These are phyloP conservation scores for Osmanthus fragrans DNA, from an alignment of 257 asterid genomes.

Conservation along the genomic window DNA sequence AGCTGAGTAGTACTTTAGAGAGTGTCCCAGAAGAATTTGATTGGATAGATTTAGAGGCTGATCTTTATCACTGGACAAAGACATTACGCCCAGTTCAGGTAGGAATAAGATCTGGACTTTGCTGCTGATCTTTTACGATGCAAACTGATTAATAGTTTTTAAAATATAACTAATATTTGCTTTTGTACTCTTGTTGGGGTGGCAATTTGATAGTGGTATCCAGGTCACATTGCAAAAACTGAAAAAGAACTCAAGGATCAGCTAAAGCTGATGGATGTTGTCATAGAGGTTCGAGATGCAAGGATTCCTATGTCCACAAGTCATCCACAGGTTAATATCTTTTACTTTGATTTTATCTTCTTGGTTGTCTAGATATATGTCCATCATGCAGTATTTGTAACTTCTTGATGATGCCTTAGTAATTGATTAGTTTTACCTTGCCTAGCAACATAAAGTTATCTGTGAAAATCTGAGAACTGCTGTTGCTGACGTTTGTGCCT, in stretches of 20 bases:
- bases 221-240: constrained; percentile 94
- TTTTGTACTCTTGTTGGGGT: constrained; percentile 27
- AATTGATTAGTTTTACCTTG: constrained; percentile 8
- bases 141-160: constrained; percentile 15
- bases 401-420: constrained; percentile 21
- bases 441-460: not conserved
- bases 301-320: constrained; percentile 88
- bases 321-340: constrained; percentile 72
- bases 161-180: constrained; percentile 7
- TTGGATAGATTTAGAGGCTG: constrained; percentile 72
- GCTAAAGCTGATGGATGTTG: constrained; percentile 96
- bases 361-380: not conserved
- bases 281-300: constrained; percentile 96
- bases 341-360: constrained; percentile 2
- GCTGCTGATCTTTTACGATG: constrained; percentile 13
- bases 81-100: constrained; percentile 92
- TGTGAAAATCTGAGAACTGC: not conserved
- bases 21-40: constrained; percentile 50
- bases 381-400: constrained; percentile 5
- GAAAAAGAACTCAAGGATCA: constrained; percentile 94
- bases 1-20: constrained; percentile 34
- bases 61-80: constrained; percentile 83
- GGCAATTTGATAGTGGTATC: constrained; percentile 74
- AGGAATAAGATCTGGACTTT: constrained; percentile 38
- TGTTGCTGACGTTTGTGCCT: not conserved